Conservation (phyloP, 176 grass and related monocot genomes). For the Triticum monococcum region DNA sequence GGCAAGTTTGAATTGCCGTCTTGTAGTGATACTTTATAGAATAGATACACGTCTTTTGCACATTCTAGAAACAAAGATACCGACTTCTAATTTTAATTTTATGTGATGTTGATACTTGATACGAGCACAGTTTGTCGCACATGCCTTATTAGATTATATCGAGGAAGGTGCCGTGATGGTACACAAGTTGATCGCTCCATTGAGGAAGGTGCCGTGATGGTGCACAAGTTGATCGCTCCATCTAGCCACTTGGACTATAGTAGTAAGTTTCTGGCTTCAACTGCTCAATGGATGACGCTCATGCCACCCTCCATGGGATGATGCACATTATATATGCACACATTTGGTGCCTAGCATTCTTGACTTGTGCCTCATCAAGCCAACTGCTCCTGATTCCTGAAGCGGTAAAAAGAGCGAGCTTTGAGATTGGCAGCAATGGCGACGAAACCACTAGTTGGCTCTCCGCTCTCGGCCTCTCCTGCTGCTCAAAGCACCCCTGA, state of each 20-base stretch:
- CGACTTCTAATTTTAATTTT: neutral
- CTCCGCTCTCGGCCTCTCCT: neutral
- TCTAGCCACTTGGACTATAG: constrained; percentile 5
- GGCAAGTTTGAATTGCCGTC: neutral
- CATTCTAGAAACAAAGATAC: too few relatives aligned
- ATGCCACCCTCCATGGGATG: neutral
- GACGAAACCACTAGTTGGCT: neutral
- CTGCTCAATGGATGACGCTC: constrained; percentile 3
- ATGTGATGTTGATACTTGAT: neutral
- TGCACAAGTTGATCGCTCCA: neutral
- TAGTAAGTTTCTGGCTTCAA: neutral
- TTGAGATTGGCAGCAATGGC: neutral
- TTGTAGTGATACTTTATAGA: too few relatives aligned
- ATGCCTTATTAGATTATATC: neutral
- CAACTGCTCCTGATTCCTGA: neutral
- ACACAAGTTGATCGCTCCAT: neutral
- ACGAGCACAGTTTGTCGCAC: neutral
- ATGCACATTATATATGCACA: neutral
- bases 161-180: neutral
- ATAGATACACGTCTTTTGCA: too few relatives aligned
- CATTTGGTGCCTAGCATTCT: neutral
- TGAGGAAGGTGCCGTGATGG: neutral
- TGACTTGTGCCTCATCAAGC: neutral
- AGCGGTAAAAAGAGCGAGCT: neutral
- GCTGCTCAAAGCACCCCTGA: neutral